Conservation (phyloP, 495 filamentous ascomycete species). For the Xylaria cubensis region DNA sequence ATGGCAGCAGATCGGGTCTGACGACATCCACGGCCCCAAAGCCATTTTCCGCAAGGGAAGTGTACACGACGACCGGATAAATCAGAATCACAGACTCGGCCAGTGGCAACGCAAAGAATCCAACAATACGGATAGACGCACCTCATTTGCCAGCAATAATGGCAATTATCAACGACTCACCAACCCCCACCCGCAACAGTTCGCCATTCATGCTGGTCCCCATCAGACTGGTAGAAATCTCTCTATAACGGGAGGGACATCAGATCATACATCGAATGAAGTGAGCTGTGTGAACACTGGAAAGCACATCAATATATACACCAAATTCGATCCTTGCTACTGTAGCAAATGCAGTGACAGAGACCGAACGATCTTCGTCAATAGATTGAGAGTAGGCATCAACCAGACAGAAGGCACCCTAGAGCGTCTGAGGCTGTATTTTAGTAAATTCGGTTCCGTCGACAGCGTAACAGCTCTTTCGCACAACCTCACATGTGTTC, state of each 20-base stretch:
- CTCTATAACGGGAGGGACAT: background rate
- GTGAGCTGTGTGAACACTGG: constrained; percentile 19
- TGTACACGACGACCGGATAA: background rate
- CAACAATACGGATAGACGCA: background rate
- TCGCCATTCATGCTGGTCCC: background rate
- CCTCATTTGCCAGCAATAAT: background rate
- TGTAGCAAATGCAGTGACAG: constrained; percentile 16
- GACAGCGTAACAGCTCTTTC: background rate
- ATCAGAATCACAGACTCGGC: background rate
- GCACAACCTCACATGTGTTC: background rate
- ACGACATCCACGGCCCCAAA: constrained; percentile 33
- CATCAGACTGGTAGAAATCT: background rate
- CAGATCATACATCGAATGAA: background rate
- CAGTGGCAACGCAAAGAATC: background rate
- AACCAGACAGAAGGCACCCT: background rate
- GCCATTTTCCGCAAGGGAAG: constrained; percentile 23
- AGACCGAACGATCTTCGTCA: constrained; percentile 25
- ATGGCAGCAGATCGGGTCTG: constrained; percentile 26
- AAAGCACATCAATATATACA: background rate
- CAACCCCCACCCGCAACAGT: background rate
- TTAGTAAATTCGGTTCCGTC: constrained; percentile 19
- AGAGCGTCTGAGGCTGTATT: constrained; percentile 4
- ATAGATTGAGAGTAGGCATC: background rate
- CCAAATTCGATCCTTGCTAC: constrained; percentile 28
- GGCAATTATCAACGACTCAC: background rate